Conservation (phyloP, 805 yeast species). For the Ogataea pini region DNA sequence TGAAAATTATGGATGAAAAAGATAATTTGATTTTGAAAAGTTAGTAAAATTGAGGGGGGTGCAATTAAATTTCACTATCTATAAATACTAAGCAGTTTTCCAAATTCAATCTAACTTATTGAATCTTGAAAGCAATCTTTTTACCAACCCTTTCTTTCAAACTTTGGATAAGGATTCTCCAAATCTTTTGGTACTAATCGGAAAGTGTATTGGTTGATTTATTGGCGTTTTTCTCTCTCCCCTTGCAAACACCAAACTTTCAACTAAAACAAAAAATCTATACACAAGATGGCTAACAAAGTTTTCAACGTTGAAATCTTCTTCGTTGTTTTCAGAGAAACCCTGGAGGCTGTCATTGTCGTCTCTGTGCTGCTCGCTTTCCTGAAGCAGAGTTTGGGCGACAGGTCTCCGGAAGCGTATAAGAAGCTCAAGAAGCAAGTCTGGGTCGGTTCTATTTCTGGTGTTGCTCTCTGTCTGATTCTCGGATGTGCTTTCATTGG, state of each 20-base stretch:
- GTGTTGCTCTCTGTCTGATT: slow-evolving; percentile 75
- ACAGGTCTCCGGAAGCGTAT: slow-evolving; percentile 45
- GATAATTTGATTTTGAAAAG: neutral
- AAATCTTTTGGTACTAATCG: slow-evolving; percentile 1
- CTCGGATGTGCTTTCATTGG: slow-evolving; percentile 95
- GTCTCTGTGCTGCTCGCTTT: slow-evolving; percentile 91
- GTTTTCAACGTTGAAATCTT: slow-evolving; percentile 76
- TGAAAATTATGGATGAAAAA: neutral
- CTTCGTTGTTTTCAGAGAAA: slow-evolving; percentile 90
- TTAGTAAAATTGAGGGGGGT: neutral
- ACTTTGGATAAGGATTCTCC: slow-evolving; percentile 7
- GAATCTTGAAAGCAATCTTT: neutral
- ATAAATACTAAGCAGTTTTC: neutral
- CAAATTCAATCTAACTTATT: neutral
- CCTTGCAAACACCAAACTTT: slow-evolving; percentile 5
- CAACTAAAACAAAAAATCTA: neutral
- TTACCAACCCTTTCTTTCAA: slow-evolving; percentile 3
- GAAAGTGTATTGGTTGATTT: slow-evolving; percentile 10
- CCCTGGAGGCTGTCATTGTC: slow-evolving; percentile 88
- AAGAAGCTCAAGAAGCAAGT: slow-evolving; percentile 72
- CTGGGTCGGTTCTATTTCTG: slow-evolving; percentile 78
- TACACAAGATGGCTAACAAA: slow-evolving; percentile 29
- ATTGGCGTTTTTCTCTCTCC: slow-evolving; percentile 14
- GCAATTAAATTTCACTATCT: neutral
- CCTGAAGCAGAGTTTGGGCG: slow-evolving; percentile 82